These are phyloP conservation scores for Lactarius hengduanensis DNA, from an alignment of 768 basidiomycete genomes.

Conservation along the genomic window DNA sequence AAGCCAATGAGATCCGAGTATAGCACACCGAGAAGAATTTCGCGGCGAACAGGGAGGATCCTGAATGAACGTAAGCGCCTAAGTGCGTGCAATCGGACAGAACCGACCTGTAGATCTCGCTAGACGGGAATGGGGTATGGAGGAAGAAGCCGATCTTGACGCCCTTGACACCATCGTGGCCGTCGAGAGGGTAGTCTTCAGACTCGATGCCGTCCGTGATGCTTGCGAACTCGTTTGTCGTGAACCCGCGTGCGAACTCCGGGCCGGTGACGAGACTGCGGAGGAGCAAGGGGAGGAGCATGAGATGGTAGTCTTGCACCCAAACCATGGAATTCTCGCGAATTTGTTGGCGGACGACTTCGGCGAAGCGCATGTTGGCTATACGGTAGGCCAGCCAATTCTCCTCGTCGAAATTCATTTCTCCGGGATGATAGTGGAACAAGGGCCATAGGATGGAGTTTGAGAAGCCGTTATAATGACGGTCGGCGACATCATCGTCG, in stretches of 20 bases:
- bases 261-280: conserved; percentile 82
- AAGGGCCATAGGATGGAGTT: conserved; percentile 99
- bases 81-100: background rate
- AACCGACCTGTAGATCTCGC: conserved; percentile 91
- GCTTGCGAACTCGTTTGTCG: conserved; percentile 58
- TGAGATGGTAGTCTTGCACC: conserved; percentile 98
- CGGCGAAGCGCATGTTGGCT: conserved; percentile 93
- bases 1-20: conserved; percentile 98
- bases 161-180: conserved; percentile 47
- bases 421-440: conserved; percentile 99
- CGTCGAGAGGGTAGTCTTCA: conserved; percentile 42
- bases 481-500: conserved; percentile 96
- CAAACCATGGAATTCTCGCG: conserved; percentile 92
- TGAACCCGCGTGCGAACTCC: conserved; percentile 53
- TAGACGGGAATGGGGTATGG: conserved; percentile 97
- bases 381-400: conserved; percentile 98
- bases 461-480: conserved; percentile 97
- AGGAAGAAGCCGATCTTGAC: conserved; percentile 99
- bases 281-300: conserved; percentile 97
- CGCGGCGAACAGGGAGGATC: conserved; percentile 93
- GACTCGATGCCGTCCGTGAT: conserved; percentile 70
- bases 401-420: conserved; percentile 99
- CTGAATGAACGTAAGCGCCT: conserved; percentile 41
- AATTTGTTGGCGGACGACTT: conserved; percentile 77
- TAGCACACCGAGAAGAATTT: conserved; percentile 94